Base-by-base conservation (phyloP, 768 basidiomycete species). In the Lactarius vividus region DNA sequence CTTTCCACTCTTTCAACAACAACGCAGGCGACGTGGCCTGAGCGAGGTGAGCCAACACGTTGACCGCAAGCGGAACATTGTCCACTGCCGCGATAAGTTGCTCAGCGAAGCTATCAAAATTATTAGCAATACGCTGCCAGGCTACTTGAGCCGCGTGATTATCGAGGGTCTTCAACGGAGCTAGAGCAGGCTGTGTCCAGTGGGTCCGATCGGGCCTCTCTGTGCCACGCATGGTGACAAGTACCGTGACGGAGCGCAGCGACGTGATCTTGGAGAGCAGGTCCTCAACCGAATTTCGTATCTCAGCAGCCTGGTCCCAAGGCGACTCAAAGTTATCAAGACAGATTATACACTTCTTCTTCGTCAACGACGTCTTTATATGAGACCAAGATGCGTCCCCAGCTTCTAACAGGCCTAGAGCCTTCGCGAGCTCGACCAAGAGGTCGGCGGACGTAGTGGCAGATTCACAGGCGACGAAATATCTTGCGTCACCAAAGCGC, bases 251-350 rank as follows among this genome's bases (percentile, higher is more conserved):
- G 5, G 3, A 26, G 10, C 6, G 20, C 16, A 65, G 20, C 33
- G 26, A 28, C 23, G 64, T 61, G 20, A 65, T 31, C 15, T 29
- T 33, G 8, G 37, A 42, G 9, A 65, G 53, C 16, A 65, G 13
- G 26, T 53, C 52, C 20, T 65, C 59, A 9, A 65, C 64, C 20
- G 64, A 35, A 26, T 29, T 20, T 35, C 37, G 39, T 1, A 23
- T 53, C 15, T 35, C 33, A 5, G 28, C 59, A 18, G 61, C 66
- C 40, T 67, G 65, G 61, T 77, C 71, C 78, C 78, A 79, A 11
- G 75, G 73, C 16, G 78, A 78, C 70, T 80, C 79, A 60, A 80
- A 78, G 62, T 80, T 81, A 64, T 80, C 79, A 5, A 81, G 71
- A 23, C 80, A 62, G 28, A 81, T 46, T 28, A 80, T 40, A 6